Base-by-base conservation (phyloP, 208 protist genomes). In the Crithidia expoeki region DNA sequence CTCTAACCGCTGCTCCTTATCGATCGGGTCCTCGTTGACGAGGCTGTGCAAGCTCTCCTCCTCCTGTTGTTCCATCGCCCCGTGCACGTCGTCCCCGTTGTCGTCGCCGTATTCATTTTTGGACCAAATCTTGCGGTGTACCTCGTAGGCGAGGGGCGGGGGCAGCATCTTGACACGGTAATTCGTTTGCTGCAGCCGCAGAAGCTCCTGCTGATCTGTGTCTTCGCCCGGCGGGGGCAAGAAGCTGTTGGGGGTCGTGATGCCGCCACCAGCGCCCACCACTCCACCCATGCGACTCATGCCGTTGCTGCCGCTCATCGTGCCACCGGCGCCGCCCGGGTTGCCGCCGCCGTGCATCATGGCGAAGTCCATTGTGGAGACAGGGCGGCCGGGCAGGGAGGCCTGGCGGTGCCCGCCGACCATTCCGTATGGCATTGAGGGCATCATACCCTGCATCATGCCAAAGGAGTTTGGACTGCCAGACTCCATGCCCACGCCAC, bases 81-180 rank as follows among this genome's bases (percentile, higher is more conserved):
- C 65, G 51, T 70, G 30, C 36, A 40, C 38, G 53, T 67, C 68
- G 61, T 68, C 69, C 52, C 66, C 72, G 68, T 76, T 69, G 56
- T 79, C 72, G 47, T 76, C 62, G 52, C 74, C 67, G 52, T 80
- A 73, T 33, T 75, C 69, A 50, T 84, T 82, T 42, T 38, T 44
- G 6, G 61, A 59, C 77, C 78, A 84, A 28, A 84, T 84, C 40
- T 63, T 59, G 28, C 71, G 84, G 73, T 84, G 81, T 28, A 76
- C 64, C 40, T 71, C 76, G 42, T 75, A 75, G n/a, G 74, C 70
- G 50, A 86, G 68, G 36, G 81, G 81, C 40, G 76, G 81, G 12
- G 81, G 81, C 17, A 86, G 71, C 74, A 86, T 83, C 62, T 80
- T 76, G 4, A 79, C 81, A 1, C 81, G 81, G 63, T 86, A 86